Conservation (phyloP, 805 yeast species). For the Zygosaccharomyces bisporus region DNA sequence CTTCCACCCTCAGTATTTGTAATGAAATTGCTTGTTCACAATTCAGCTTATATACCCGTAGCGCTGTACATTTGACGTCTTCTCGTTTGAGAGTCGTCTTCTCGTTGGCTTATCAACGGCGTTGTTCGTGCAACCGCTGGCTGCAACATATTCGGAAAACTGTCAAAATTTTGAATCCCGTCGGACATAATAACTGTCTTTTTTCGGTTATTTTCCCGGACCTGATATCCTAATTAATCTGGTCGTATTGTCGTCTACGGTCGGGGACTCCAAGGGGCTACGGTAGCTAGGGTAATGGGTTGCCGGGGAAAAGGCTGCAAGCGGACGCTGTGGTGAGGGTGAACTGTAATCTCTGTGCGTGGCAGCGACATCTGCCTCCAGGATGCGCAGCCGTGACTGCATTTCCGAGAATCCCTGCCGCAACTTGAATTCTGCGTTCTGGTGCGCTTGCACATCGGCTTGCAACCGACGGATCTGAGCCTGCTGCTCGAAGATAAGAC, state of each 20-base stretch:
- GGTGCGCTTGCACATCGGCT: constrained; percentile 19
- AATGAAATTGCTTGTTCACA: neutral
- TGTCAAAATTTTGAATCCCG: neutral
- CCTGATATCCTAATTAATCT: constrained; percentile 18
- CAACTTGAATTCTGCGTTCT: constrained; percentile 15
- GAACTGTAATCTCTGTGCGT: neutral
- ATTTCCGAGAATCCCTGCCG: constrained; percentile 16
- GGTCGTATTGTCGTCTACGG: constrained; percentile 23
- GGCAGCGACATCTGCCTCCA: constrained; percentile 12
- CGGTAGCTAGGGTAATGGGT: constrained; percentile 9
- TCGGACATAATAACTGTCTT: neutral
- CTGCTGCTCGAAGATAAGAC: constrained; percentile 23
- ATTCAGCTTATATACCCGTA: neutral
- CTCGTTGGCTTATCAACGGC: neutral
- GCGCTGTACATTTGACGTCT: neutral
- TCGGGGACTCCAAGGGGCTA: constrained; percentile 10
- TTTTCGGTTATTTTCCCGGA: constrained; percentile 8
- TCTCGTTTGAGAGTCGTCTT: neutral
- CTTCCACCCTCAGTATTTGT: no score
- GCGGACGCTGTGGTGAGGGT: constrained; percentile 2
- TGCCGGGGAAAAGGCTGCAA: constrained; percentile 7
- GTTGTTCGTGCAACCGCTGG: neutral
- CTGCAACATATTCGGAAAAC: neutral
- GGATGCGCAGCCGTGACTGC: constrained; percentile 15
- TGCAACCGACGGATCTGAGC: constrained; percentile 19